Evolutionary conservation across 345 rosid species (phyloP).

Genomic region (Odontarrhena argentea): DNA sequence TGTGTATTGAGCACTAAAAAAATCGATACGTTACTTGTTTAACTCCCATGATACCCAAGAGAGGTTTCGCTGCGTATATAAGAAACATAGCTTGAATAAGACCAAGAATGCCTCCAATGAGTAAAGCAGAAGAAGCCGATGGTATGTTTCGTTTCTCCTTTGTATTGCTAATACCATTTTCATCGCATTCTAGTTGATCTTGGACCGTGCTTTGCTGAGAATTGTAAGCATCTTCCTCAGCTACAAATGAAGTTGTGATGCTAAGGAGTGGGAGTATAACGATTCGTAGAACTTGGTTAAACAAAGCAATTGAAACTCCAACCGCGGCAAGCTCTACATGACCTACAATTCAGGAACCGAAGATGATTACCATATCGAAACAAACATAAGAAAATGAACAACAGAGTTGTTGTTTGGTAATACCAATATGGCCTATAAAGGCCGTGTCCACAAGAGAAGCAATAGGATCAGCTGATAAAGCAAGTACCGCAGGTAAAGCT

Average conservation of each 20-base stretch:
- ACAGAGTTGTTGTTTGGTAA: constrained; percentile 21
- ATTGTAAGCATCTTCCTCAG: constrained; percentile 80
- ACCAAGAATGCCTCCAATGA: constrained; percentile 88
- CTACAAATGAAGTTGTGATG: constrained; percentile 93
- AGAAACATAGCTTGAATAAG: constrained; percentile 76
- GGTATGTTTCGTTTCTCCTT: constrained; percentile 66
- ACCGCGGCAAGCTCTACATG: constrained; percentile 93
- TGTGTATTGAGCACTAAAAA: background rate
- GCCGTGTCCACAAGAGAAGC: constrained; percentile 95
- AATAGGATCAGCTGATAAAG: constrained; percentile 89
- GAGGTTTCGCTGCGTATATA: constrained; percentile 68
- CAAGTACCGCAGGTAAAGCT: constrained; percentile 89
- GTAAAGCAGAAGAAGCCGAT: constrained; percentile 89
- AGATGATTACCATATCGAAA: too few species aligned
- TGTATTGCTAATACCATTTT: constrained; percentile 38
- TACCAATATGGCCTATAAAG: constrained; percentile 86
- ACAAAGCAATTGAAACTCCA: constrained; percentile 90
- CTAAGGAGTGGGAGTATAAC: constrained; percentile 95
- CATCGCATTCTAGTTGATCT: constrained; percentile 44
- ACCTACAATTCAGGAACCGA: constrained; percentile 46
- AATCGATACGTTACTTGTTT: constrained; percentile 52
- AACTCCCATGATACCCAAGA: constrained; percentile 88
- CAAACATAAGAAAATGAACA: background rate
- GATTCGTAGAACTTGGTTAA: constrained; percentile 90
- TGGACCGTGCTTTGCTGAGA: constrained; percentile 27